A percentile compares a stretch with the other conserved stretches of the same genome.
Conservation (phyloP, 306 rosid species). For the Geum urbanum region DNA sequence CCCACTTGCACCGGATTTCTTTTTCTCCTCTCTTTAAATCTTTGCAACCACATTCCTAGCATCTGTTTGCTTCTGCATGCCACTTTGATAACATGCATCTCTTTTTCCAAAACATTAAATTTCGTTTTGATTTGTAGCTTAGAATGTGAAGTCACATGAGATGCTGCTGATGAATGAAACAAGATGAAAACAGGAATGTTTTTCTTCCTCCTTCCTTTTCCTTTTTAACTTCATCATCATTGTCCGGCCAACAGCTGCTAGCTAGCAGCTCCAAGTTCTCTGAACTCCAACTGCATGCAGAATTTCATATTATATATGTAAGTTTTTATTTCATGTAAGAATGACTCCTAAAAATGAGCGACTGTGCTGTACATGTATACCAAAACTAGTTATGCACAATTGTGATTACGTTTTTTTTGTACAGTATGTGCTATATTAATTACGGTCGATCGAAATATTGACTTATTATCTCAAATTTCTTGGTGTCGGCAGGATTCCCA, state of each 20-base stretch:
- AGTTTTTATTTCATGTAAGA: not conserved
- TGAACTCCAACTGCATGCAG: slow-evolving; percentile 9
- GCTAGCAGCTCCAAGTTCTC: slow-evolving; percentile 7
- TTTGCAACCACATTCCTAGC: slow-evolving; percentile 32
- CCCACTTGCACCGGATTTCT: slow-evolving; percentile 32
- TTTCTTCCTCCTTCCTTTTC: not conserved
- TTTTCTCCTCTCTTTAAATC: not conserved
- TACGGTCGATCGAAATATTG: no score
- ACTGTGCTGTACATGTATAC: not conserved
- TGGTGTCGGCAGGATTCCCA: slow-evolving; percentile 2
- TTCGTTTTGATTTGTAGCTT: slow-evolving; percentile 13
- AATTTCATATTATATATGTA: not conserved
- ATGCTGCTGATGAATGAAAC: not conserved
- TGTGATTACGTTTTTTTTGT: no score
- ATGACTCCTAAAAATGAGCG: not conserved
- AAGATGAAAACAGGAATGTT: slow-evolving; percentile 16
- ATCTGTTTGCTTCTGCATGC: slow-evolving; percentile 29
- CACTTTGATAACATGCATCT: slow-evolving; percentile 13
- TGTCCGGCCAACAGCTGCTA: not conserved
- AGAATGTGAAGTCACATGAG: slow-evolving; percentile 18
- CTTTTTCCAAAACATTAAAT: slow-evolving; percentile 9
- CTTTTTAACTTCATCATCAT: not conserved
- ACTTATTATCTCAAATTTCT: not conserved
- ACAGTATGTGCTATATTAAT: no score
- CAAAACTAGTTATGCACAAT: not conserved